Conservation (phyloP, 2,329 filamentous ascomycete genomes). For the Calonectria pauciramosa region DNA sequence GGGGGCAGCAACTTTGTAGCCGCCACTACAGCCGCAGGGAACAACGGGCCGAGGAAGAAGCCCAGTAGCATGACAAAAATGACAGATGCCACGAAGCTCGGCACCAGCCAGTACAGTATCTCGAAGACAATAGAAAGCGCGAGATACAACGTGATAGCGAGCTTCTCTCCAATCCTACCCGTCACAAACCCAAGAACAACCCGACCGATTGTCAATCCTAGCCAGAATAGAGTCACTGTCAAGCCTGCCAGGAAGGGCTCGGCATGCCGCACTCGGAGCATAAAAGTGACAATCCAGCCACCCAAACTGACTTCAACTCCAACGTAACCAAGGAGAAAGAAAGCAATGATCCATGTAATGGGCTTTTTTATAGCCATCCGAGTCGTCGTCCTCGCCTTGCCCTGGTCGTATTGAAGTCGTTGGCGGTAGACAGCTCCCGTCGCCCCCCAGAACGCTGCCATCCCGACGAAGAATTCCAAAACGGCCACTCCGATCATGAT, state of each 20-base stretch:
- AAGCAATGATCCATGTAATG: constrained; percentile 79
- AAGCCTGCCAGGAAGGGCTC: constrained; percentile 80
- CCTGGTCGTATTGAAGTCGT: constrained; percentile 42
- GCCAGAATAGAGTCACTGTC: constrained; percentile 86
- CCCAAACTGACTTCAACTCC: constrained; percentile 82
- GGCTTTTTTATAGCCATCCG: constrained; percentile 60
- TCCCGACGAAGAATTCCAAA: constrained; percentile 67
- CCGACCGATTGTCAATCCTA: constrained; percentile 82
- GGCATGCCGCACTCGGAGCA: constrained; percentile 82
- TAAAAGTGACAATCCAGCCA: constrained; percentile 87
- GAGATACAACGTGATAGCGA: constrained; percentile 75
- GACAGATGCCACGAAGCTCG: constrained; percentile 80
- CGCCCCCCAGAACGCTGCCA: constrained; percentile 73
- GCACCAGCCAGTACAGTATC: constrained; percentile 86
- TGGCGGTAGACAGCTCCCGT: constrained; percentile 67
- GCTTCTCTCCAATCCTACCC: constrained; percentile 78
- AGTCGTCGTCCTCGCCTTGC: constrained; percentile 60
- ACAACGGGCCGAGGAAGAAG: constrained; percentile 85
- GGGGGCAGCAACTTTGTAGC: constrained; percentile 81
- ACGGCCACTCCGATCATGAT: constrained; percentile 74
- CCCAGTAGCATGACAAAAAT: constrained; percentile 80
- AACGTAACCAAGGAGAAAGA: constrained; percentile 85
- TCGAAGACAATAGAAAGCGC: constrained; percentile 73
- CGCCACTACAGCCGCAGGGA: constrained; percentile 80
- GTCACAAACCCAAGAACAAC: constrained; percentile 83